These are phyloP conservation scores for Coemansia sp. DNA, from an alignment of 371 early-diverging fungal genomes.

Conservation along the genomic window DNA sequence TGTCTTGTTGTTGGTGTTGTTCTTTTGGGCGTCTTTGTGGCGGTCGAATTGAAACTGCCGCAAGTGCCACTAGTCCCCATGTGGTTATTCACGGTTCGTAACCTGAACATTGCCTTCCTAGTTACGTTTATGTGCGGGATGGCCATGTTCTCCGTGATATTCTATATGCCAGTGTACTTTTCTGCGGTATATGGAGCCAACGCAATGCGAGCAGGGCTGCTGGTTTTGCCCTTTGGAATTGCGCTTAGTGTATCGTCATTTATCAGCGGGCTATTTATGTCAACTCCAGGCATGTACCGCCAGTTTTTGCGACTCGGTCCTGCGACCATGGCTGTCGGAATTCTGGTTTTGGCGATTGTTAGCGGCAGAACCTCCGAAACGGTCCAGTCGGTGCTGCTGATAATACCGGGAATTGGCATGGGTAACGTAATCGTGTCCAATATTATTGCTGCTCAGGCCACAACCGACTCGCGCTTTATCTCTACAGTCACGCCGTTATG, in stretches of 20 bases:
- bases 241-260: constrained; percentile 48
- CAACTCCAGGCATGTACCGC: constrained; percentile 21
- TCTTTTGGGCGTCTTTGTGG: constrained; percentile 53
- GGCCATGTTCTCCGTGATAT: constrained; percentile 58
- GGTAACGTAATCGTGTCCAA: constrained; percentile 65
- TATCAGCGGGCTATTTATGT: constrained; percentile 43
- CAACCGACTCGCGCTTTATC: constrained; percentile 54
- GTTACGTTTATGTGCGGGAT: constrained; percentile 59
- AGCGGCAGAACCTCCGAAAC: constrained; percentile 48
- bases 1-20: constrained; percentile 50
- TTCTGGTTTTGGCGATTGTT: constrained; percentile 53
- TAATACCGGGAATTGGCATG: constrained; percentile 61
- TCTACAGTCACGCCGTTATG: constrained; percentile 51
- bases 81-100: constrained; percentile 55
- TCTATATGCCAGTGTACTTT: constrained; percentile 75
- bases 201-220: constrained; percentile 62
- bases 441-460: constrained; percentile 62
- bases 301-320: constrained; percentile 36
- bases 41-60: constrained; percentile 50
- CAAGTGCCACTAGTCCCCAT: constrained; percentile 60
- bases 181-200: constrained; percentile 64
- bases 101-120: constrained; percentile 50
- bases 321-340: constrained; percentile 35
- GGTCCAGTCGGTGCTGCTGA: constrained; percentile 51
- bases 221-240: constrained; percentile 43